Evolutionary conservation across 2,329 filamentous ascomycete genomes (phyloP), one percentile per base, ranked within the genome.

Genomic region (Penicillium brasilianum): DNA sequence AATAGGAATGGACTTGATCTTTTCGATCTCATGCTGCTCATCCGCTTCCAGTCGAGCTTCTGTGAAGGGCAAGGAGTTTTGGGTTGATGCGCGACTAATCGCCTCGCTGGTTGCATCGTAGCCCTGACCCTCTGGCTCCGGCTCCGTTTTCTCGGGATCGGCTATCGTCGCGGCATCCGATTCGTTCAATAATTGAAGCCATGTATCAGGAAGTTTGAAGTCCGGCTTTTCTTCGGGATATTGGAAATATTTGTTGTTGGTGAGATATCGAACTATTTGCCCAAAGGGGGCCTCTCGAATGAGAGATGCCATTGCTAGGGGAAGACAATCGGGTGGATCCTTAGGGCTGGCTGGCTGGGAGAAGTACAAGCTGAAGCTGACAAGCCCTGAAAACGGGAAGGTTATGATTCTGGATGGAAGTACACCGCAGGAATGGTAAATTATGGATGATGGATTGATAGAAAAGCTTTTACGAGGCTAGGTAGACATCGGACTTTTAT

Each of bases 241-340:
- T 59, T 77, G 68, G 32, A 83, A 74, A 37, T 78, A 69, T 57
- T 77, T 77, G 49, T 79, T 79, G 1, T 73, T 64, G 3, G 80
- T 79, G 16, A 80, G 57, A 37, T 75, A 77, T 18, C 82, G 77
- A n/a, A 83, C 61, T 16, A 80, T 22, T 66, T 82, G 81, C 57
- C 81, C 81, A 51, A 83, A 76, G 11, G 80, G 74, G 30, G 81
- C 77, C 58, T 83, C 81, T 43, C 81, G 74, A 55, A 69, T 55
- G 25, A 81, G 58, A 48, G 67, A 58, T 16, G 63, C 60, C 66
- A 71, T 70, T 30, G 18, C 13, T 3, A 18, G 11, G n/a, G 25
- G 16, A n/a, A 39, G 50, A 11, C 25, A 10, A 18, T 16, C 28
- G n/a, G 20, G 28, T 20, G 46, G 46, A 8, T 13, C 28, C n/a